A percentile compares a stretch with the other conserved stretches of the same genome.
Conservation (phyloP, 2,329 filamentous ascomycete species). For the Epichloe brachyelytri region DNA sequence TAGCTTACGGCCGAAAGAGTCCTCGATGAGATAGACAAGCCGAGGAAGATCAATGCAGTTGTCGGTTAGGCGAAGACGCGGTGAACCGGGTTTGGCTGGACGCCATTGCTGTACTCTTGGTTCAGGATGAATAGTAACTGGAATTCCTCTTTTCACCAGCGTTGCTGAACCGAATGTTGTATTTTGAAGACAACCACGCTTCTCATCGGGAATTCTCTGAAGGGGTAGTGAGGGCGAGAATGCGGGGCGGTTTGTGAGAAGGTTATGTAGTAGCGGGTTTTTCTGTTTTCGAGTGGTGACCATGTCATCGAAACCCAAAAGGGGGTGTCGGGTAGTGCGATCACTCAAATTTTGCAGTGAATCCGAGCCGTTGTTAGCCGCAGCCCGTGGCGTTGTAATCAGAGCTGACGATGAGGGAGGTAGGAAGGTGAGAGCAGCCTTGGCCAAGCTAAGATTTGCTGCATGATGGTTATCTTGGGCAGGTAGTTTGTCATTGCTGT, state of each 20-base stretch:
- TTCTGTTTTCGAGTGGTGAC: slow-evolving; percentile 42
- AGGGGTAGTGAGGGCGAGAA: slow-evolving; percentile 83
- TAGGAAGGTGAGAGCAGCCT: slow-evolving; percentile 57
- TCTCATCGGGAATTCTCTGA: slow-evolving; percentile 39
- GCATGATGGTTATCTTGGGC: slow-evolving; percentile 34
- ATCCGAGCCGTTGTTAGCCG: slow-evolving; percentile 35
- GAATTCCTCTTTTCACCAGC: slow-evolving; percentile 83
- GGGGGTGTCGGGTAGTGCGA: slow-evolving; percentile 33
- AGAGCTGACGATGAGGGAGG: slow-evolving; percentile 77
- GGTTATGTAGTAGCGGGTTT: slow-evolving; percentile 89
- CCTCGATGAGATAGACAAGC: slow-evolving; percentile 77
- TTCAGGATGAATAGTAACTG: slow-evolving; percentile 70
- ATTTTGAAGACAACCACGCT: slow-evolving; percentile 19
- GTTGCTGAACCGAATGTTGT: slow-evolving; percentile 44
- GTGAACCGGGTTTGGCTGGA: slow-evolving; percentile 44
- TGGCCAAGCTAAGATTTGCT: slow-evolving; percentile 61
- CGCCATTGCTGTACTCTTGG: slow-evolving; percentile 58
- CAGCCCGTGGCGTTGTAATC: slow-evolving; percentile 76
- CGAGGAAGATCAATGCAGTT: slow-evolving; percentile 70
- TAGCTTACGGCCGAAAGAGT: slow-evolving; percentile 78
- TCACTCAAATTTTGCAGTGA: not conserved
- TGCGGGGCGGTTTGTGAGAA: slow-evolving; percentile 87
- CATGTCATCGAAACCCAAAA: slow-evolving; percentile 34
- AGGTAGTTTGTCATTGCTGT: not conserved
- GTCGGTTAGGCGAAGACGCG: slow-evolving; percentile 61